These are phyloP conservation scores for Stephanodiscus minutulus DNA, from an alignment of 108 stramenopile species.

Conservation along the genomic window DNA sequence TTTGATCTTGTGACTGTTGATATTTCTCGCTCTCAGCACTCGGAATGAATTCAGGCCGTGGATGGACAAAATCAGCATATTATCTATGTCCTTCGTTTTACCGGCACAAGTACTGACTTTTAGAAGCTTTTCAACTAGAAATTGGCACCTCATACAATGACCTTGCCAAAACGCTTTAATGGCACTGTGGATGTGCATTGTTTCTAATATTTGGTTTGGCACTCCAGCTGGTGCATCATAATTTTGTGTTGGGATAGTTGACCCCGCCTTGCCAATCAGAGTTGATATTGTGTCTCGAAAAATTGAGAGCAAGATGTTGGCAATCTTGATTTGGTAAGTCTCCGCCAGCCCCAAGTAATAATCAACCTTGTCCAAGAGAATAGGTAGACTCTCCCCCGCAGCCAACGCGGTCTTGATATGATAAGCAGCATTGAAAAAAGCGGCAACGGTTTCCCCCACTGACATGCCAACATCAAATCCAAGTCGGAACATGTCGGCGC, in stretches of 20 bases:
- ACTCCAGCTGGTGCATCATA: neutral
- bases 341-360: slow-evolving; percentile 19
- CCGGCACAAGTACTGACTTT: neutral
- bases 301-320: neutral
- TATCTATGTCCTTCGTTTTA: neutral
- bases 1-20: neutral
- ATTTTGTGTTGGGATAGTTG: neutral
- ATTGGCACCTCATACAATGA: slow-evolving; percentile 19
- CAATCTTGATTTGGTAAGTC: neutral
- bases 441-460: slow-evolving; percentile 14
- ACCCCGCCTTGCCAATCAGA: slow-evolving; percentile 22
- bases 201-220: too few species aligned
- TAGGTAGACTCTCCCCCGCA: slow-evolving; percentile 22
- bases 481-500: slow-evolving; percentile 23
- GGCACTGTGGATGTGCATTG: slow-evolving; percentile 7
- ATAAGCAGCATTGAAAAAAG: slow-evolving; percentile 13
- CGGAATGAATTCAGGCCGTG: slow-evolving; percentile 8
- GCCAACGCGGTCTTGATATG: slow-evolving; percentile 9
- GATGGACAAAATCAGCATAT: neutral
- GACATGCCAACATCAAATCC: slow-evolving; percentile 30
- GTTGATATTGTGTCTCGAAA: slow-evolving; percentile 25
- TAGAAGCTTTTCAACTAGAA: slow-evolving; percentile 7
- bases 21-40: slow-evolving; percentile 4
- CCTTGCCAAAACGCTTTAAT: slow-evolving; percentile 23
- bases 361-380: slow-evolving; percentile 20